Evolutionary conservation across 108 stramenopile genomes (phyloP), one percentile per base, ranked within the genome.

Genomic region (Skeletonema grethae): DNA sequence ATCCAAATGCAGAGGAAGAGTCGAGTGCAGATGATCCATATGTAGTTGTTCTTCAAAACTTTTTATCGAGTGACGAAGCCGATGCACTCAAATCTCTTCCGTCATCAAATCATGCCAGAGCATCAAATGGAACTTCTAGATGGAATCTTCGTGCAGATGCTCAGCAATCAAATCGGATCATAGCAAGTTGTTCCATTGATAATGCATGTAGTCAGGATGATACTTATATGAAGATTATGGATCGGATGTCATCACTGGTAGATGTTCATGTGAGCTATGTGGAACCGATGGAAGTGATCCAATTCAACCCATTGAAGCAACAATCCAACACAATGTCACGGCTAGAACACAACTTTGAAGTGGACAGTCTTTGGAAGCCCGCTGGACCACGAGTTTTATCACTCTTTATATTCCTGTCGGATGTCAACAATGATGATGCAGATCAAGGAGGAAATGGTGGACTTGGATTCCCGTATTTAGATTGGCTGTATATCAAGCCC

Each of bases 391-490:
- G 79, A 11, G 69, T 86, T 2, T 57, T 86, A 29, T 84, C 76
- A 11, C 24, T 84, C 2, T 72, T 73, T 16, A 24, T 86, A 10
- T 76, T 79, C 55, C 70, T 86, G 11, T 81, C 80, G 11, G 70
- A 68, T 31, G 60, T 58, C 20, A 29, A 55, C 12, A 50, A 62
- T 11, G 34, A 53, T 34, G 24, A 57, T 28, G 48, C 38, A 11
- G 25, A 48, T 31, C 20, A 50, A 46, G n/a, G 12, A 45, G 61
- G 22, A 63, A 72, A 72, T 46, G 86, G 80, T 10, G 31, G 56
- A n/a, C 24, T 82, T 59, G 86, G 86, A 35, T 84, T 86, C 61
- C 86, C 83, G 1, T 39, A 67, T 61, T 71, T 84, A 10, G 80
- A 86, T 63, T 84, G 82, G 80, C 12, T 86, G 22, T 34, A 39